Conservation (phyloP, 176 grass and related monocot species). For the Triticum urartu region DNA sequence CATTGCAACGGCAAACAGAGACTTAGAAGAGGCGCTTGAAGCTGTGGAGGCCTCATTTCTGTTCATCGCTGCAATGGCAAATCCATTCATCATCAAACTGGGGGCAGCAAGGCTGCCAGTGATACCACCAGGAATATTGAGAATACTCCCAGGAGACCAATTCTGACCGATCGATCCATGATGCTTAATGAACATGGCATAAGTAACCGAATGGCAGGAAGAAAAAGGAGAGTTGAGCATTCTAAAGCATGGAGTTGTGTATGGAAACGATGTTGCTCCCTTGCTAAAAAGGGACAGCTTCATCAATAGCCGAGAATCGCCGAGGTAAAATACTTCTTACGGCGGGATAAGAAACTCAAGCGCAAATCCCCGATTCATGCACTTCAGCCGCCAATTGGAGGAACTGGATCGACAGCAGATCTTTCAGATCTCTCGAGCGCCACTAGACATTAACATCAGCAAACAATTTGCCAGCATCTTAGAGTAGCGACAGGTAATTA, state of each 20-base stretch:
- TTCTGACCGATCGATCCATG: not conserved
- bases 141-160: not conserved
- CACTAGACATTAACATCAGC: conserved; percentile 9
- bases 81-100: conserved; percentile 5
- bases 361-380: not conserved
- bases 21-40: not conserved
- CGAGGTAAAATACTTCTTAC: too few species aligned
- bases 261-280: not conserved
- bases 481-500: conserved; percentile 21
- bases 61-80: not conserved
- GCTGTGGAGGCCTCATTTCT: conserved; percentile 5
- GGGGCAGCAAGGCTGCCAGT: not conserved
- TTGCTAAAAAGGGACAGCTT: not conserved
- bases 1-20: not conserved
- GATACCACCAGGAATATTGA: not conserved
- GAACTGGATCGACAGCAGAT: not conserved
- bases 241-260: not conserved
- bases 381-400: not conserved
- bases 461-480: conserved; percentile 24
- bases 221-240: not conserved
- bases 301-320: too few species aligned
- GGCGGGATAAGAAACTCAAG: not conserved
- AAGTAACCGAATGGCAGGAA: not conserved
- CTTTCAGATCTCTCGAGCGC: not conserved
- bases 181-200: not conserved